Evolutionary conservation across 495 filamentous ascomycete genomes (phyloP), one percentile per base, ranked within the genome.

Genomic region (Tuber brumale): DNA sequence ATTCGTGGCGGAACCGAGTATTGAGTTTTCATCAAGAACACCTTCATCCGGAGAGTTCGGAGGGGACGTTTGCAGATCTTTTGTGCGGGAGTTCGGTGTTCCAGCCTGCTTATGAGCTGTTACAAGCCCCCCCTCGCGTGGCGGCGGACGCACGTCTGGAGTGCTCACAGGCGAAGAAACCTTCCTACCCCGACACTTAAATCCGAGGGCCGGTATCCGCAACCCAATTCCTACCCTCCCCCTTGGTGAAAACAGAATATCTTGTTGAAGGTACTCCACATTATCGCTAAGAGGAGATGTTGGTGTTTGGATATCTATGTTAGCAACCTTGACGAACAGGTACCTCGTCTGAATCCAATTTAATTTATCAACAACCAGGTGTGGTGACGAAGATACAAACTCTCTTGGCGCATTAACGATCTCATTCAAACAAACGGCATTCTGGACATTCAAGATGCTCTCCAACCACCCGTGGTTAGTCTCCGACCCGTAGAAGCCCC

Each of bases 281-380:
- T 27, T 57, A 3, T 57, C 48, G 9, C 48, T 23, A 27, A 27
- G 48, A 57, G 23, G 23, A 27, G 48, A n/a, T 27, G 48, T 8
- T 1, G 48, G 48, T 57, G 48, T 27, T 57, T 57, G 48, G 45
- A n/a, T 48, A 2, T 70, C 66, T 41, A 76, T 69, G 23, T 74
- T 72, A 23, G 48, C 73, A 16, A 74, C 57, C 45, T 80, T 71
- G 73, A 96, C 89, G 78, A 97, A 94, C 4, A 98, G 86, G 84
- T 97, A 98, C 75, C 95, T 87, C 37, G 92, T 92, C 81, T 97
- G 94, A 76, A 96, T 94, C 95, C 95, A 98, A 77, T 96, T 91
- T 21, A 91, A 85, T 46, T 93, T 87, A 7, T 87, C 82, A 3
- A 98, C 91, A 23, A 97, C 95, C 45, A 92, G 90, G 82, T 90